Percentiles rank a stretch among this genome's conserved stretches.
Conservation (phyloP, 169 alveolate species). For the Neospora caninum region DNA sequence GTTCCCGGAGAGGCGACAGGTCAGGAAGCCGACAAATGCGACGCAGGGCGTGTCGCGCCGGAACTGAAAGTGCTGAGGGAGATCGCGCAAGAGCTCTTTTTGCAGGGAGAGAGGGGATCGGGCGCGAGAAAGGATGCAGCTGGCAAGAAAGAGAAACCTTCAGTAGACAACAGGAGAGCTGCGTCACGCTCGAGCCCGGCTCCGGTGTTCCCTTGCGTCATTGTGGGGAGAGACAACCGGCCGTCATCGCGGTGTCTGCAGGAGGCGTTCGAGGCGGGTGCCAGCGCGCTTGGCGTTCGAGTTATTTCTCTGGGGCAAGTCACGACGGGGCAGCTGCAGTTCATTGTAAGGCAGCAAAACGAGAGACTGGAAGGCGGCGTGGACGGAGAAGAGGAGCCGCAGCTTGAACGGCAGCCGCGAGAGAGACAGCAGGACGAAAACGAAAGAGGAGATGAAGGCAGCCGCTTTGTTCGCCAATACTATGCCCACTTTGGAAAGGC, state of each 20-base stretch:
- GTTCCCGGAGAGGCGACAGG: not conserved
- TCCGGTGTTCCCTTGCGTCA: conserved; percentile 4
- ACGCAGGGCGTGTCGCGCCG: not conserved
- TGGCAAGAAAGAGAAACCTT: not conserved
- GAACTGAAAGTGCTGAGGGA: not conserved
- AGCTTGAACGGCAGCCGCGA: not conserved
- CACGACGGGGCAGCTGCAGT: conserved; percentile 86
- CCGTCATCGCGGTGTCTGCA: conserved; percentile 4
- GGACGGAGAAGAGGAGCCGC: not conserved
- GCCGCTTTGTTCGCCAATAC: not conserved
- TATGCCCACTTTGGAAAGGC: not conserved
- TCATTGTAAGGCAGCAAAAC: conserved; percentile 57
- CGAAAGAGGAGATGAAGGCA: not conserved
- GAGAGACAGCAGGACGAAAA: not conserved
- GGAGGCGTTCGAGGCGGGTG: conserved; percentile 21
- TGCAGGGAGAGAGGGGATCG: not conserved
- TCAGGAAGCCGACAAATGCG: not conserved
- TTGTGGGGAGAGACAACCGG: conserved; percentile 59
- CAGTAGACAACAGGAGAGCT: not conserved
- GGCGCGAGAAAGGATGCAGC: conserved; percentile 35
- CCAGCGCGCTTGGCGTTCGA: not conserved
- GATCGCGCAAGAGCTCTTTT: not conserved
- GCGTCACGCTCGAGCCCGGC: not conserved
- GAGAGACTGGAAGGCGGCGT: not conserved
- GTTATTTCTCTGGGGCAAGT: conserved; percentile 53